Evolutionary conservation across 805 yeast species (phyloP).

Genomic region (Ogataea trehalophila): DNA sequence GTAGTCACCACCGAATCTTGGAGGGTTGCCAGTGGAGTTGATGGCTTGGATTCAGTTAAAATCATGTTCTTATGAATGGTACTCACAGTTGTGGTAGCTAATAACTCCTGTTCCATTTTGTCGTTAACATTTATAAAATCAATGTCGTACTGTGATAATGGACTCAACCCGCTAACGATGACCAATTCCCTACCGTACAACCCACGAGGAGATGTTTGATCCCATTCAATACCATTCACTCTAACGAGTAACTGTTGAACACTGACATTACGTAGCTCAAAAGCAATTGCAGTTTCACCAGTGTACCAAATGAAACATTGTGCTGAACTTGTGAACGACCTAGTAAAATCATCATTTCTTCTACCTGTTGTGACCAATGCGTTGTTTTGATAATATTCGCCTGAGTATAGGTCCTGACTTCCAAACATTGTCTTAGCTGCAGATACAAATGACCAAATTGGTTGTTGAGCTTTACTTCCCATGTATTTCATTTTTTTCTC

Average conservation of each 20-base stretch:
- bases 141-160: slow-evolving; percentile 59
- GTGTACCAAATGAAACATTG: slow-evolving; percentile 44
- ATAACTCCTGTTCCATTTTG: slow-evolving; percentile 24
- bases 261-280: slow-evolving; percentile 42
- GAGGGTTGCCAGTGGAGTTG: slow-evolving; percentile 57
- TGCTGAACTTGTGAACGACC: slow-evolving; percentile 21
- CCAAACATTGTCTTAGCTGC: slow-evolving; percentile 46
- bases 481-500: slow-evolving; percentile 23
- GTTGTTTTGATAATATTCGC: slow-evolving; percentile 33
- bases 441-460: slow-evolving; percentile 49
- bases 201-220: slow-evolving; percentile 52
- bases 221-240: slow-evolving; percentile 69
- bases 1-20: slow-evolving; percentile 64
- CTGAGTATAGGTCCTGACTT: slow-evolving; percentile 40
- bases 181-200: slow-evolving; percentile 44
- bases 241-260: slow-evolving; percentile 39
- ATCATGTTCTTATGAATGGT: slow-evolving; percentile 31
- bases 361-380: slow-evolving; percentile 34
- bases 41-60: slow-evolving; percentile 30
- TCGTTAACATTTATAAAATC: slow-evolving; percentile 37
- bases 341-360: slow-evolving; percentile 24
- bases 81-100: slow-evolving; percentile 31
- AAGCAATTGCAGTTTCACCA: slow-evolving; percentile 48
- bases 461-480: slow-evolving; percentile 33
- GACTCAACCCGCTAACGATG: slow-evolving; percentile 62